Evolutionary conservation across 441 rosid genomes (phyloP).

Genomic region (Populus hybrid): DNA sequence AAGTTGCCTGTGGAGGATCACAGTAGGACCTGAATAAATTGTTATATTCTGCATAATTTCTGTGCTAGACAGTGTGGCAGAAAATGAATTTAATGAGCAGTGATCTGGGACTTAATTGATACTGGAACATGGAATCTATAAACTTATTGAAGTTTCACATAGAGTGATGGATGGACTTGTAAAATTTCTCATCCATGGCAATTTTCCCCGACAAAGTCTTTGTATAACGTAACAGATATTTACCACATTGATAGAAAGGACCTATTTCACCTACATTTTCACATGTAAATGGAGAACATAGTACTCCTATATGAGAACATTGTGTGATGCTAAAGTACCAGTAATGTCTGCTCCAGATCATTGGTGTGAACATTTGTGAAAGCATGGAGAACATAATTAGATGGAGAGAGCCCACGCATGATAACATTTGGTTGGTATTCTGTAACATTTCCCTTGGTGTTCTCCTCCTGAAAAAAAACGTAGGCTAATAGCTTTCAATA

Average conservation of each 20-base stretch:
- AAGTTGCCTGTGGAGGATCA: not conserved
- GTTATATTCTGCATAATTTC: not conserved
- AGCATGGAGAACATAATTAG: constrained; percentile 70
- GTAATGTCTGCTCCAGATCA: constrained; percentile 84
- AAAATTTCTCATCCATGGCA: not conserved
- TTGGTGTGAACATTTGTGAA: constrained; percentile 68
- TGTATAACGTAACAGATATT: too few species aligned
- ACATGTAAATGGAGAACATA: not conserved
- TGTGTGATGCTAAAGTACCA: constrained; percentile 43
- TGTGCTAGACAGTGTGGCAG: not conserved
- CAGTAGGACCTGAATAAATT: not conserved
- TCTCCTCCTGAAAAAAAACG: constrained; percentile 62
- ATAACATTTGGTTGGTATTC: constrained; percentile 61
- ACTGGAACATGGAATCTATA: not conserved
- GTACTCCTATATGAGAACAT: not conserved
- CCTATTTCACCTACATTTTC: not conserved
- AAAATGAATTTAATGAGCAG: not conserved
- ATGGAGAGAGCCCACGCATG: constrained; percentile 75
- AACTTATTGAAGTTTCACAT: not conserved
- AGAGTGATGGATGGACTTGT: not conserved
- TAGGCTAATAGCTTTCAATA: constrained; percentile 9
- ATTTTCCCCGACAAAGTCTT: not conserved
- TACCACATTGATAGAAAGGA: not conserved
- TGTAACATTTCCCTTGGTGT: constrained; percentile 44
- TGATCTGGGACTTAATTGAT: not conserved